Evolutionary conservation across 768 basidiomycete genomes (phyloP).

Genomic region (Psilocybe cubensis): DNA sequence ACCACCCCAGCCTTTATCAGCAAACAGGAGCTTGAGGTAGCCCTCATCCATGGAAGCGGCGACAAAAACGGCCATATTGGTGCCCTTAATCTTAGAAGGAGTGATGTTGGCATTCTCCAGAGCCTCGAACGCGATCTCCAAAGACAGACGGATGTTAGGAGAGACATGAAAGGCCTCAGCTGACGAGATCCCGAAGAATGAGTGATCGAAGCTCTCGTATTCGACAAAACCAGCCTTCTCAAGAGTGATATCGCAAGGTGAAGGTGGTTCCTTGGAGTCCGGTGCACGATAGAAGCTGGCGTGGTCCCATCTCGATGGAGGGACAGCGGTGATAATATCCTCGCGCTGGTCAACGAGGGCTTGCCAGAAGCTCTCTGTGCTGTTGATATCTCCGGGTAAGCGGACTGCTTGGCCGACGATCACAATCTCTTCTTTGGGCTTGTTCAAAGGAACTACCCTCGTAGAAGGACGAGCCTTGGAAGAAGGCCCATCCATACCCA

Average conservation of each 20-base stretch:
- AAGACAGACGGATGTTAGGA: slow-evolving; percentile 32
- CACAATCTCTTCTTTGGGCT: slow-evolving; percentile 32
- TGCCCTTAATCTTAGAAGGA: slow-evolving; percentile 33
- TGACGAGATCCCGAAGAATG: slow-evolving; percentile 38
- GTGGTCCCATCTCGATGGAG: slow-evolving; percentile 38
- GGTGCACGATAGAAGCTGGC: slow-evolving; percentile 32
- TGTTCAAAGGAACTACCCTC: slow-evolving; percentile 7
- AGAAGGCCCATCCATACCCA: slow-evolving; percentile 23
- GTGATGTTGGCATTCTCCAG: slow-evolving; percentile 41
- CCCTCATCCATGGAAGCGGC: slow-evolving; percentile 36
- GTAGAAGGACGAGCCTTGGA: slow-evolving; percentile 16
- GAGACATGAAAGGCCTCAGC: slow-evolving; percentile 36
- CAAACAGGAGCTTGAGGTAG: slow-evolving; percentile 31
- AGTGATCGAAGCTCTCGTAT: slow-evolving; percentile 32
- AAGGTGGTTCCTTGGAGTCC: slow-evolving; percentile 25
- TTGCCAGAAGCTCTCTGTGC: slow-evolving; percentile 32
- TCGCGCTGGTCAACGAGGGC: slow-evolving; percentile 35
- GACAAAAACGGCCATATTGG: slow-evolving; percentile 34
- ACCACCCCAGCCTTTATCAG: slow-evolving; percentile 35
- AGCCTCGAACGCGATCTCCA: slow-evolving; percentile 39
- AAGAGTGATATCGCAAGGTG: slow-evolving; percentile 33
- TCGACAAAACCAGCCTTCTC: slow-evolving; percentile 37
- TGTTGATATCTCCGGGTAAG: slow-evolving; percentile 36
- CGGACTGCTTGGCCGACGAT: slow-evolving; percentile 40
- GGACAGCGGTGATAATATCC: slow-evolving; percentile 32